Evolutionary conservation across 164 flowering plant species (phyloP), one percentile per base, ranked within the genome.

Genomic region (Umbilicus rupestris): DNA sequence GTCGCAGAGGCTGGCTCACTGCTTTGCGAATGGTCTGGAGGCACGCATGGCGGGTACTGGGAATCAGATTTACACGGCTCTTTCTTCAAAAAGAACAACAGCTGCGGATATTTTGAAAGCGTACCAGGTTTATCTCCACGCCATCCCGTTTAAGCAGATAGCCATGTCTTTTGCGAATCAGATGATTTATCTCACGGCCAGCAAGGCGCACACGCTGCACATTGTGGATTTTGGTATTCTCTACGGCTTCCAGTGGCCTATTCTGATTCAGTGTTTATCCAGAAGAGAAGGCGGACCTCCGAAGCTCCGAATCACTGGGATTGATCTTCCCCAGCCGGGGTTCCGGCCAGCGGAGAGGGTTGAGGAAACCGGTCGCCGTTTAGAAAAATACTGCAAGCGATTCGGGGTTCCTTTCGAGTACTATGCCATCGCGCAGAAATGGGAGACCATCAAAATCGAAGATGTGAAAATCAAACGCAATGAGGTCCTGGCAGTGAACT

Each of bases 311-410:
- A 78, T 85, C 5, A 85, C 87, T 0, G 90, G 90, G 14, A 85
- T 85, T 39, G 90, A 85, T 47, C 74, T 79, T 73, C 90, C 90
- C 16, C 84, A 75, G 63, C 72, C 75, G 24, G 90, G 90, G 7
- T 81, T 83, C 55, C 75, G 82, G 28, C 90, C 90, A 24, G 75
- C 74, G 2, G 80, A 75, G 64, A 46, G 75, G 37, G 78, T 84
- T 15, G 75, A 80, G 68, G 81, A 79, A 71, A 85, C 87, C 7
- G 90, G 90, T 9, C 73, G 72, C 22, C 80, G 84, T 17, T 70
- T 85, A 60, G 73, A 71, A 63, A 74, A 63, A 19, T 85, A 74
- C 66, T 83, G 87, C 58, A 74, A 78, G 74, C 81, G 83, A 5
- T 81, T 76, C 52, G 72, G 73, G 39, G 87, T 85, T 50, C 87